Base-by-base conservation (phyloP, 1,284 basidiomycete species). In the Fomitiporia mediterranea region DNA sequence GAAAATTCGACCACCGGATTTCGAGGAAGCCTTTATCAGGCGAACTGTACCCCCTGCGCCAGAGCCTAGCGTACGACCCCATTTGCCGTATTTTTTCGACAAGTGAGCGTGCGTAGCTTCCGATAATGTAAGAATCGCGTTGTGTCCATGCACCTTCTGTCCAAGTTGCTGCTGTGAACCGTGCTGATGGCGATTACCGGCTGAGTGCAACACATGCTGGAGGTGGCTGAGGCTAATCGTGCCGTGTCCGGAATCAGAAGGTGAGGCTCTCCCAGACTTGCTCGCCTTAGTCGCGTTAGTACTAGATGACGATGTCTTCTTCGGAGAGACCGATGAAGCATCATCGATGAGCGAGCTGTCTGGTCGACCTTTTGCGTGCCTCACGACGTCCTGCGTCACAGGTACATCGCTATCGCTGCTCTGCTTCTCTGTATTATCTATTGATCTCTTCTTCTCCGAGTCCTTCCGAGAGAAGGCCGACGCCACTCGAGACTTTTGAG, bases 1-100 rank as follows among this genome's bases (percentile, higher is more conserved):
- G 70, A 91, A 99, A 47, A 94, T 87, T 47, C 80, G 78, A 19
- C 88, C 86, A 44, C 90, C 91, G 30, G 81, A 81, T 77, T 94
- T 95, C 62, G 68, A 72, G 64, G 77, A 82, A 56, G 86, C 87
- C 75, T 95, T 96, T 74, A 99, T 97, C 61, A 99, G 80, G 43
- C 97, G 84, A 39, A 99, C 97, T 0, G 97, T 99, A 28, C 97
- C 97, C 37, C 97, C 97, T 1, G 97, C 97, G 44, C 97, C 97
- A 9, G 89, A 92, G 13, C 97, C 97, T 11, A 99, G 82, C 11
- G 96, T 85, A 56, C 92, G 86, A 52, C 96, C 97, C 92, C 96
- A 98, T 70, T 99, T 99, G 62, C 97, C 97, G 66, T 99, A 99
- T 79, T 98, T 98, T 75, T 99, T 98, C 43, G 90, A 79, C 57